Conservation (phyloP, 2,329 filamentous ascomycete species). For the Penicillium fuscoglaucum region DNA sequence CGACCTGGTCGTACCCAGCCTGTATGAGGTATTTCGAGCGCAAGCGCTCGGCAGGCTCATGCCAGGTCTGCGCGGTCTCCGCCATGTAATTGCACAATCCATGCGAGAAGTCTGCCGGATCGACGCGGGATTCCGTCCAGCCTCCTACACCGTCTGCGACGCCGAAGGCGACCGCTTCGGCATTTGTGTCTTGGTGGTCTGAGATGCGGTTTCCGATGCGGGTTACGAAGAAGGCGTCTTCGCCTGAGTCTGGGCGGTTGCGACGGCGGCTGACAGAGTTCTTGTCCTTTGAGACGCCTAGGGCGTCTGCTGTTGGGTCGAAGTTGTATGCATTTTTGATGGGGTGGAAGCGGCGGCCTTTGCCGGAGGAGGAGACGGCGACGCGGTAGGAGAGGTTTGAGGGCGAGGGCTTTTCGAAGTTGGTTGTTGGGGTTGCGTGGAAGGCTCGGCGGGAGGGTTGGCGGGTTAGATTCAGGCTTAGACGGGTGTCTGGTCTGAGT, state of each 20-base stretch:
- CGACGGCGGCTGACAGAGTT: slow-evolving; percentile 58
- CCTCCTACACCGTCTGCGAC: slow-evolving; percentile 94
- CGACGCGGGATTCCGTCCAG: slow-evolving; percentile 88
- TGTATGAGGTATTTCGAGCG: slow-evolving; percentile 74
- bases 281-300: slow-evolving; percentile 39
- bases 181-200: slow-evolving; percentile 44
- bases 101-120: slow-evolving; percentile 94
- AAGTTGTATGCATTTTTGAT: slow-evolving; percentile 71
- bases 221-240: slow-evolving; percentile 94
- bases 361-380: slow-evolving; percentile 73
- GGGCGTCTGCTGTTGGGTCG: slow-evolving; percentile 51
- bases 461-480: background rate
- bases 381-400: slow-evolving; percentile 63
- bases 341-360: slow-evolving; percentile 67
- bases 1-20: slow-evolving; percentile 78
- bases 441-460: slow-evolving; percentile 3
- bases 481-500: background rate
- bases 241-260: slow-evolving; percentile 74
- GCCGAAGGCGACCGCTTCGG: slow-evolving; percentile 70
- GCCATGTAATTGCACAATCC: slow-evolving; percentile 94
- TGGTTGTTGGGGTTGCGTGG: background rate
- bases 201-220: slow-evolving; percentile 58
- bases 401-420: slow-evolving; percentile 17
- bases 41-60: slow-evolving; percentile 38
- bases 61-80: slow-evolving; percentile 64